Percentiles rank a stretch among this genome's conserved stretches.
These are phyloP conservation scores for Lippia alba DNA, from an alignment of 305 asterid species.

Conservation along the genomic window DNA sequence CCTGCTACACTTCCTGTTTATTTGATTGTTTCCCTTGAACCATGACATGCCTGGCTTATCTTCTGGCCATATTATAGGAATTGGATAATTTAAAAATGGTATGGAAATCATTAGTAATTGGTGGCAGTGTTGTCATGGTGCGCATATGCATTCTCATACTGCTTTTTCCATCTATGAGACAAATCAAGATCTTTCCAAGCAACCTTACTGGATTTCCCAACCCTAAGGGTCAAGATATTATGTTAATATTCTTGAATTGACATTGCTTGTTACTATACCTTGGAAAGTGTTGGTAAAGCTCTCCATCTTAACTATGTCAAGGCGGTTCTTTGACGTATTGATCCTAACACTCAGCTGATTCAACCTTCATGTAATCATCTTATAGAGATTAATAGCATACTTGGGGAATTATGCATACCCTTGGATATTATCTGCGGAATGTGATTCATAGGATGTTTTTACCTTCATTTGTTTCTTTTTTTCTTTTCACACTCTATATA, in stretches of 20 bases:
- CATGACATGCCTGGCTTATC: neutral
- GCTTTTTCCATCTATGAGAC: conserved; percentile 1
- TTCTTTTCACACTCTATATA: neutral
- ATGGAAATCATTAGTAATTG: neutral
- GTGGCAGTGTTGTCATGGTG: conserved; percentile 1
- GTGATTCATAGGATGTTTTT: neutral
- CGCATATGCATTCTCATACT: neutral
- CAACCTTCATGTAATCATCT: neutral
- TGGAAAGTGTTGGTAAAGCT: neutral
- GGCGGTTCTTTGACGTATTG: conserved; percentile 1
- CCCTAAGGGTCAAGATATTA: neutral
- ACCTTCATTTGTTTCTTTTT: neutral
- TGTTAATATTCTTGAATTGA: neutral
- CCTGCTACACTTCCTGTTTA: conserved; percentile 5
- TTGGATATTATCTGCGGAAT: conserved; percentile 9
- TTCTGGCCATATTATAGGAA: conserved; percentile 10
- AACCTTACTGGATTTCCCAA: neutral
- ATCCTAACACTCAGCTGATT: neutral
- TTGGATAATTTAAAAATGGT: neutral
- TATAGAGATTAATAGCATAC: neutral
- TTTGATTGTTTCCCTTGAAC: neutral
- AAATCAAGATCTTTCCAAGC: neutral
- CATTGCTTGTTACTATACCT: neutral
- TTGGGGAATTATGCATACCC: neutral
- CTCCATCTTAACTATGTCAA: neutral